Conservation (phyloP, 2,329 filamentous ascomycete species). For the Colletotrichum trifolii region DNA sequence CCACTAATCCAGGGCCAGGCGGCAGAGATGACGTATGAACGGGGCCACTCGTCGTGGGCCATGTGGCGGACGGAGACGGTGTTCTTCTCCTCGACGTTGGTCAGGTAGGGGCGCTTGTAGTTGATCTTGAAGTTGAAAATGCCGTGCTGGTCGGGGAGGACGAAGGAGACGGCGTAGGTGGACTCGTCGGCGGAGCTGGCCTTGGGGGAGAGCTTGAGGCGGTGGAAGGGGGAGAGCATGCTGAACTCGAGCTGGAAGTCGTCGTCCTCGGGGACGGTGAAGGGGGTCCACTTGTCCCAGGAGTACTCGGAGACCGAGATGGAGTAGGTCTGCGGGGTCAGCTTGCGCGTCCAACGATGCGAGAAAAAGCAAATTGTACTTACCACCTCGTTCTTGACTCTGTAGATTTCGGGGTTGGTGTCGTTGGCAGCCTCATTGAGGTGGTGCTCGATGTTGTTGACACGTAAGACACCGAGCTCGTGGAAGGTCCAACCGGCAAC, state of each 20-base stretch:
- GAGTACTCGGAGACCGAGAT: constrained; percentile 91
- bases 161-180: constrained; percentile 80
- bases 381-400: constrained; percentile 97
- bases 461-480: constrained; percentile 88
- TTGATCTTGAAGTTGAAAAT: constrained; percentile 99
- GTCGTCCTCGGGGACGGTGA: constrained; percentile 76
- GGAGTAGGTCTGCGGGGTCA: constrained; percentile 73
- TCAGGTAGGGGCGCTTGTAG: constrained; percentile 95
- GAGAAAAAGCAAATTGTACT: constrained; percentile 52
- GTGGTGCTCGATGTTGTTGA: constrained; percentile 85
- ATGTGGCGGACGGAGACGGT: constrained; percentile 96
- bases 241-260: constrained; percentile 93
- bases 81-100: constrained; percentile 90
- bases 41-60: constrained; percentile 95
- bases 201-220: constrained; percentile 74
- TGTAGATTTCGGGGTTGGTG: constrained; percentile 88
- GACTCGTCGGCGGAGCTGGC: constrained; percentile 73
- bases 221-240: constrained; percentile 98
- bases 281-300: constrained; percentile 80
- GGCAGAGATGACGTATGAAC: constrained; percentile 88
- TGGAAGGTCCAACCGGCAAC: constrained; percentile 97
- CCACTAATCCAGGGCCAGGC: constrained; percentile 96
- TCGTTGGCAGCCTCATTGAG: constrained; percentile 67
- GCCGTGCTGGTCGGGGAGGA: constrained; percentile 93
- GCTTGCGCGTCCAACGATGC: not conserved